Conservation (phyloP, 108 stramenopile genomes). For the Cyclotella baltica region DNA sequence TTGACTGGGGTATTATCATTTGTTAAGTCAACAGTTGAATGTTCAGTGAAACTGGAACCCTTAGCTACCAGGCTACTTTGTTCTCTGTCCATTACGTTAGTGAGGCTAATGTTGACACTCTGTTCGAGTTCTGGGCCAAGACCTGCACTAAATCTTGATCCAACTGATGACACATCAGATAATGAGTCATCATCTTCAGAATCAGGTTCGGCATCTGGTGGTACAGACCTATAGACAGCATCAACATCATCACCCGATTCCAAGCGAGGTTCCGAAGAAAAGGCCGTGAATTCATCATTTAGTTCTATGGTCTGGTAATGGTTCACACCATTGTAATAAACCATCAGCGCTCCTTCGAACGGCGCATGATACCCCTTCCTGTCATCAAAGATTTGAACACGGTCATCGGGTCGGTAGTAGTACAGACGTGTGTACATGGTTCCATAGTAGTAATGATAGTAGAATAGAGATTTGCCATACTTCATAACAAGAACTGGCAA, state of each 20-base stretch:
- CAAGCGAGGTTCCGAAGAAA: not conserved
- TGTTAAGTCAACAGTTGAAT: too few species aligned
- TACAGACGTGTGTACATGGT: not conserved
- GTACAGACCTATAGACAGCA: not conserved
- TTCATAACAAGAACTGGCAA: not conserved
- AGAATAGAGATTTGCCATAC: not conserved
- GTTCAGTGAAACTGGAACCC: too few species aligned
- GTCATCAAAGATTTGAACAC: not conserved
- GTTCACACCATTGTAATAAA: not conserved
- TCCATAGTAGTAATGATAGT: not conserved
- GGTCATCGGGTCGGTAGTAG: not conserved
- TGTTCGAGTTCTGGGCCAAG: too few species aligned
- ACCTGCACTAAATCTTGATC: too few species aligned
- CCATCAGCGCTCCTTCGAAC: not conserved
- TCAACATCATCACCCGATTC: not conserved
- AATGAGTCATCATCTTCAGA: too few species aligned
- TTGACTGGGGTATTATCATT: too few species aligned
- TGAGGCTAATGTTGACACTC: too few species aligned
- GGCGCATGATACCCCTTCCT: not conserved
- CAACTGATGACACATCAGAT: not conserved
- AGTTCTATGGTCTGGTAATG: not conserved
- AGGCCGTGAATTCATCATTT: not conserved
- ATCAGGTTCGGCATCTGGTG: too few species aligned
- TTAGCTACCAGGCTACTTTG: too few species aligned
- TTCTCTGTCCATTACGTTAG: too few species aligned